Evolutionary conservation across 2,329 filamentous ascomycete species (phyloP), one percentile per base, ranked within the genome.

Genomic region (Aureobasidium namibiae): DNA sequence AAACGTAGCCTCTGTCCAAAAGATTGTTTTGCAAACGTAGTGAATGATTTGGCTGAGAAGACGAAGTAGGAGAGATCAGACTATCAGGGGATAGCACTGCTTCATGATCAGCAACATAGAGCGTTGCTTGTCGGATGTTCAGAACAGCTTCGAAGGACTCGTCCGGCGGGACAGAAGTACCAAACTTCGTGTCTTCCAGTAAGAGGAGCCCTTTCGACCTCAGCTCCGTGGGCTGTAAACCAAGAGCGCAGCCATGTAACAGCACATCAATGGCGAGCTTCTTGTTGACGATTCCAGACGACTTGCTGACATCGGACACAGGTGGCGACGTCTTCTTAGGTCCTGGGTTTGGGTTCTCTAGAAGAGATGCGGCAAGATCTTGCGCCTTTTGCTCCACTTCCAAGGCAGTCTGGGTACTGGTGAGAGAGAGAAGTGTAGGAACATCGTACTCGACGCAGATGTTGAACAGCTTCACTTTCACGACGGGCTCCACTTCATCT

Each of bases 401-500:
- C 0, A 83, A 79, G 1, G 84, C 87, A 16, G 86, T 82, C 14
- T 80, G 79, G 2, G 95, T 78, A 0, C 84, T 87, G 7, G 95
- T 80, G 5, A 95, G 72, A 56, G 90, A 89, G 78, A 95, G 87
- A 0, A 96, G 72, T 0, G 89, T 90, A 0, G 89, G 82, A 4
- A 97, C 88, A 16, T 87, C 87, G 70, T 99, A 99, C 69, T 99
- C 95, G n/a, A 90, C 73, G 61, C 85, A 87, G 4, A 95, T 66
- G 62, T 95, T 91, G 72, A 88, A 89, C 42, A 97, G 75, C 69
- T 95, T 95, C 60, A 96, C 72, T 70, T 95, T 96, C 64, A 96
- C 78, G 7, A 90, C 85, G 0, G 95, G 92, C 63, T 97, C 92
- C 74, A 95, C 89, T 69, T 97, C 92, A 69, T 97, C 92, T 0